Evolutionary conservation across 768 basidiomycete species (phyloP), one percentile per base, ranked within the genome.

Genomic region (Kwoniella pini): DNA sequence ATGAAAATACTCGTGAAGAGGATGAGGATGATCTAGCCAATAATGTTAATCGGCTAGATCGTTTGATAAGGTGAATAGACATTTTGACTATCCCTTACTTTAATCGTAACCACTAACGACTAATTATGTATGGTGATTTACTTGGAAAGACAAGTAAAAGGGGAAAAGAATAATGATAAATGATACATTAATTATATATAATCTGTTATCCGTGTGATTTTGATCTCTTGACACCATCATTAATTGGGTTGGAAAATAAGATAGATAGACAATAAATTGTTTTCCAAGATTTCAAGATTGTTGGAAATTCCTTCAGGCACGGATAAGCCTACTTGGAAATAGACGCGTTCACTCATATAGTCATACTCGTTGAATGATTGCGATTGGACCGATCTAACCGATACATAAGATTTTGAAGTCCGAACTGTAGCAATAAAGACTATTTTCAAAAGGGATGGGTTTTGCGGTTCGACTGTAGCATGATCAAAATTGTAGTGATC

Each of bases 1-100:
- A 57, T 27, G 43, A 24, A 24, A 71, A 39, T 9, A 54, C 52
- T 48, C 69, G 52, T 38, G 57, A 28, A 46, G 51, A 51, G 27
- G 26, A 19, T 22, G 36, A 21, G 17, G 33, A 36, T 7, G 33
- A 36, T 31, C 63, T 50, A 31, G 48, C 48, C 48, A 50, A 17
- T 50, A 50, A n/a, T n/a, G n/a, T n/a, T n/a, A n/a, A 36, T 50
- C 27, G 48, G 48, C 48, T 27, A 27, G 26, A 13, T 50, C 48
- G 27, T 22, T 17, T 15, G 15, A 31, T 24, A 31, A 31, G 9
- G 48, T 31, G 28, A 31, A 33, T 31, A 50, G 48, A 50, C 48
- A 50, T 50, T 30, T 4, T 50, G 21, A n/a, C 27, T 33, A 19
- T 50, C 48, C 12, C 15, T 50, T 30, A 28, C 17, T 50, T 3